Base-by-base conservation (phyloP, 2,329 filamentous ascomycete species). In the Ophiostoma australiae region DNA sequence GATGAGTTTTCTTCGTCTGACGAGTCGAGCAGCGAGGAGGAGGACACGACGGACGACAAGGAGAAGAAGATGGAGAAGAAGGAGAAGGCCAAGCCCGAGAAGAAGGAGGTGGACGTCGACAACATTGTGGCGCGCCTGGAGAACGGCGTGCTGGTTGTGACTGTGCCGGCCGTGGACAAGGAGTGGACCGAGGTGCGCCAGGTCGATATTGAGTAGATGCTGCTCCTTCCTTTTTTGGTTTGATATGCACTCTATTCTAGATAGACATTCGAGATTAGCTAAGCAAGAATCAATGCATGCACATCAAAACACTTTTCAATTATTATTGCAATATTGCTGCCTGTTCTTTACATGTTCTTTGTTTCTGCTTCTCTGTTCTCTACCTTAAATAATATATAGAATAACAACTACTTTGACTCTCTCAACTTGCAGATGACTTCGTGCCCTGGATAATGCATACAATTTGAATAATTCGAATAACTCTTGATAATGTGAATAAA, bases 131-230 rank as follows among this genome's bases (percentile, higher is more conserved):
- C 92, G 2, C 92, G 88, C 80, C 84, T 96, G 80, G 90, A 93
- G 78, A 90, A 95, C 77, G 92, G 92, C 5, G 82, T 96, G 1
- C 79, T 96, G 75, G 82, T 89, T 48, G 84, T 96, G n/a, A 88
- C 86, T n/a, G 87, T 96, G 1, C 91, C 91, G 8, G 94, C 93
- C 82, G 76, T 77, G 61, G 70, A 71, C 61, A 86, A 84, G 79
- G 87, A 87, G 74, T 88, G 87, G 82, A 90, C 87, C 75, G 86
- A 89, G 76, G 82, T 89, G 72, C 58, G 58, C 58, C 84, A 85
- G 78, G 84, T 89, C 58, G 86, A 89, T 71, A 85, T 89, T 73
- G 79, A 85, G 75, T 86, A 39, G 33, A 66, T 66, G 35, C 52
- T 58, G n/a, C n/a, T 23, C 52, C 23, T 58, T 31, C 52, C 52